Conservation (phyloP, 2,329 filamentous ascomycete species). For the Ophiocordyceps australis region DNA sequence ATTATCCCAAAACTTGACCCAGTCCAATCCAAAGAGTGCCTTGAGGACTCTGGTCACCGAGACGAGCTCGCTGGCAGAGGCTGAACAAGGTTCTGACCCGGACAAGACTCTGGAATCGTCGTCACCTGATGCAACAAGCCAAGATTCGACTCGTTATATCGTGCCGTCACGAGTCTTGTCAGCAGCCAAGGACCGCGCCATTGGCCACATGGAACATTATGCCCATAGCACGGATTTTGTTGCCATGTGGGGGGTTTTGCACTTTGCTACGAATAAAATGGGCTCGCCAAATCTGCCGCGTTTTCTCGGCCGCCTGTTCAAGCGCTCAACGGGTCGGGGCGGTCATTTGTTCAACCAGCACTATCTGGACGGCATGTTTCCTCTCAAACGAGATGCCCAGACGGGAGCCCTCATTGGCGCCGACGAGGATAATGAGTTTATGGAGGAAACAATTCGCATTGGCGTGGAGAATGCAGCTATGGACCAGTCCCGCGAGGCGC, state of each 20-base stretch:
- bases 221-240: slow-evolving; percentile 60
- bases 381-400: slow-evolving; percentile 22
- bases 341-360: slow-evolving; percentile 44
- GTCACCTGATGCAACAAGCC: no score
- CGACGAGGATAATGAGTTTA: slow-evolving; percentile 35
- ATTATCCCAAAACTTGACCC: slow-evolving; percentile 19
- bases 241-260: slow-evolving; percentile 53
- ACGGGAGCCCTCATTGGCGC: slow-evolving; percentile 22
- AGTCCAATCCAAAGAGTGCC: slow-evolving; percentile 14
- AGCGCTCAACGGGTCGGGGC: slow-evolving; percentile 26
- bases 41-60: slow-evolving; percentile 16
- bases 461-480: slow-evolving; percentile 23
- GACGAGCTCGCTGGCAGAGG: slow-evolving; percentile 12
- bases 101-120: slow-evolving; percentile 13
- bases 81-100: slow-evolving; percentile 5
- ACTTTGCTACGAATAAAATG: slow-evolving; percentile 35
- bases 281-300: slow-evolving; percentile 29
- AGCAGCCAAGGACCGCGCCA: slow-evolving; percentile 27
- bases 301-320: slow-evolving; percentile 44
- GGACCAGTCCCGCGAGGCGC: slow-evolving; percentile 24
- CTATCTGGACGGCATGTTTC: slow-evolving; percentile 44
- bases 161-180: slow-evolving; percentile 17
- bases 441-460: slow-evolving; percentile 35
- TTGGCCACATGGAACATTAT: slow-evolving; percentile 66
- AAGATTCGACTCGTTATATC: no score